phyloP scores from a whole-genome alignment of 2,329 filamentous ascomycete species.

The Colletotrichum magnum region DNA sequence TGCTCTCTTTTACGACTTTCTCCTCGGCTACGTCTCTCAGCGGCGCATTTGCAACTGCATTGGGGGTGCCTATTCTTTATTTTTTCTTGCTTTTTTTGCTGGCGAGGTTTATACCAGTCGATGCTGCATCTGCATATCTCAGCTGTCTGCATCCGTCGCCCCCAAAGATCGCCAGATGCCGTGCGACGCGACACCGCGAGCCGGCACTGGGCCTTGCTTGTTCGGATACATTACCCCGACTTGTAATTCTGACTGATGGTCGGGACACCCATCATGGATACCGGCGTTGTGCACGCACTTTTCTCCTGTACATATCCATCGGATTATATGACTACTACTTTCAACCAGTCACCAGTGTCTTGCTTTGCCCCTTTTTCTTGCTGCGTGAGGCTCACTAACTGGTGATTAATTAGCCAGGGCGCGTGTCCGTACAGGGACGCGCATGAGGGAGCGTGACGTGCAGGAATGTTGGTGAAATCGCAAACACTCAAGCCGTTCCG shows the following conservation, averaged over 20 bases:
- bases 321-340: slow-evolving; percentile 34
- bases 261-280: slow-evolving; percentile 19
- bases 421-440: neutral
- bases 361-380: neutral
- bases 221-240: slow-evolving; percentile 31
- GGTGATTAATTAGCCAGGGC: neutral
- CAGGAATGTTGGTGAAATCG: slow-evolving; percentile 14
- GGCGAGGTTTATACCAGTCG: slow-evolving; percentile 9
- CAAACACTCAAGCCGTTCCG: slow-evolving; percentile 25
- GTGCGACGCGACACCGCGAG: slow-evolving; percentile 2
- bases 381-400: neutral
- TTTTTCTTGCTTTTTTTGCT: slow-evolving; percentile 1
- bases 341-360: neutral
- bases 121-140: slow-evolving; percentile 5
- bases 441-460: neutral
- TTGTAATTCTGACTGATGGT: slow-evolving; percentile 37
- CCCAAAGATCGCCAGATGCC: slow-evolving; percentile 6
- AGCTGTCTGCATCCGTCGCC: slow-evolving; percentile 6
- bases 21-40: slow-evolving; percentile 30
- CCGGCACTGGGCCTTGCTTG: slow-evolving; percentile 23
- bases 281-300: slow-evolving; percentile 28
- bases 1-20: slow-evolving; percentile 34
- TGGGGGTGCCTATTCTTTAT: slow-evolving; percentile 18
- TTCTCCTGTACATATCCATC: slow-evolving; percentile 37
- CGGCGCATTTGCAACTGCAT: slow-evolving; percentile 34